Conservation (phyloP, 2,329 filamentous ascomycete genomes). For the Scedosporium minutisporum region DNA sequence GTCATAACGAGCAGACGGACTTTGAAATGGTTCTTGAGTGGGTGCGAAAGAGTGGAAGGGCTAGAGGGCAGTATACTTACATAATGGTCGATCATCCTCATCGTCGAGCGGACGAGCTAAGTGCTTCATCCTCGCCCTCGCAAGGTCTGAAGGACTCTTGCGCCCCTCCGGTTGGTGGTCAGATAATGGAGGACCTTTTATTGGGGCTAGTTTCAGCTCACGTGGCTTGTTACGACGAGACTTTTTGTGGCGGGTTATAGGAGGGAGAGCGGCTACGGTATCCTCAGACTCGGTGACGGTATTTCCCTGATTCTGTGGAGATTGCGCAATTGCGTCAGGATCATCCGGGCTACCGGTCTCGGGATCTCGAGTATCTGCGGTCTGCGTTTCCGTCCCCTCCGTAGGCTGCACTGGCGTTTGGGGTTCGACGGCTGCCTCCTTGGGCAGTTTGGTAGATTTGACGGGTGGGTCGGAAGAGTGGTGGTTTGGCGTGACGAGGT, state of each 20-base stretch:
- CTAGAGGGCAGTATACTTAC: conserved; percentile 20
- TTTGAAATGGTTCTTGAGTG: neutral
- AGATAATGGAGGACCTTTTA: neutral
- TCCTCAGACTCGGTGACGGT: conserved; percentile 2
- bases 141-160: conserved; percentile 32
- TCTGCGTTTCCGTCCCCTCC: neutral
- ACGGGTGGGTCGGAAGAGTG: conserved; percentile 14
- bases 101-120: conserved; percentile 34
- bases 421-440: conserved; percentile 44
- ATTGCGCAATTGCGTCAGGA: conserved; percentile 39
- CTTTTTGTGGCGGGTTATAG: neutral
- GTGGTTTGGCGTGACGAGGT: neutral
- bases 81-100: conserved; percentile 27
- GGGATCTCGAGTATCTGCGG: neutral
- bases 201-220: neutral
- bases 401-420: neutral
- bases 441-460: conserved; percentile 41
- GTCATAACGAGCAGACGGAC: neutral
- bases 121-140: conserved; percentile 32
- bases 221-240: neutral
- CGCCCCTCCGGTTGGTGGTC: conserved; percentile 17
- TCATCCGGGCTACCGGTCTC: neutral
- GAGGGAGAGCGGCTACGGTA: conserved; percentile 3
- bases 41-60: neutral
- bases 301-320: conserved; percentile 48